These are phyloP conservation scores for Saturnispora besseyi DNA, from an alignment of 805 yeast species.

Conservation along the genomic window DNA sequence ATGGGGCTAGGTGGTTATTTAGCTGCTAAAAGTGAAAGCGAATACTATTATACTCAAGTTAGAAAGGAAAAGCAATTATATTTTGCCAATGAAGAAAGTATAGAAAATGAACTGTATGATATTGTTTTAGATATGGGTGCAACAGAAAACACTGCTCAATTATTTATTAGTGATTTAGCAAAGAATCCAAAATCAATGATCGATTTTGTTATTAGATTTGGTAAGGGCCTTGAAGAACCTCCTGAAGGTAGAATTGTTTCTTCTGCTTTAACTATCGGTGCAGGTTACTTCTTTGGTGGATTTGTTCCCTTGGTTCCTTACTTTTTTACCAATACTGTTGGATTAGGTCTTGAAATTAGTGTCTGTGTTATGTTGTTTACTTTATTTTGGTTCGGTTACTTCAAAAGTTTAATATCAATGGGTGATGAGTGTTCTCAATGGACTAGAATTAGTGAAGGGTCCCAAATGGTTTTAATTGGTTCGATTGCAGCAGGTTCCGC, in stretches of 20 bases:
- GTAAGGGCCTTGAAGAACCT: slow-evolving; percentile 92
- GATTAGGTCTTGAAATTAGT: slow-evolving; percentile 65
- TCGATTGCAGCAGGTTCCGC: slow-evolving; percentile 98
- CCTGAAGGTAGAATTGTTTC: slow-evolving; percentile 84
- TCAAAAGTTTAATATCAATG: slow-evolving; percentile 77
- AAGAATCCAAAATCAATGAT: slow-evolving; percentile 69
- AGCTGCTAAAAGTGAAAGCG: slow-evolving; percentile 86
- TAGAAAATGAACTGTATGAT: slow-evolving; percentile 75
- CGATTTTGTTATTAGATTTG: slow-evolving; percentile 79
- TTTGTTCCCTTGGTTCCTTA: slow-evolving; percentile 86
- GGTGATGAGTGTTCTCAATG: slow-evolving; percentile 61
- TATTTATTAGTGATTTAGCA: slow-evolving; percentile 72
- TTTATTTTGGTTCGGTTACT: slow-evolving; percentile 75
- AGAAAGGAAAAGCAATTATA: slow-evolving; percentile 60
- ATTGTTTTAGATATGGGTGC: slow-evolving; percentile 68
- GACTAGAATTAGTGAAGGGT: slow-evolving; percentile 65
- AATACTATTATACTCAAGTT: slow-evolving; percentile 64
- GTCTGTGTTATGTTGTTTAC: slow-evolving; percentile 79
- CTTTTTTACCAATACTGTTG: slow-evolving; percentile 71
- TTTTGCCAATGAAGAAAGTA: slow-evolving; percentile 52
- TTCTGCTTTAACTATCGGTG: slow-evolving; percentile 84
- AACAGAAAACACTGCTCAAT: slow-evolving; percentile 61
- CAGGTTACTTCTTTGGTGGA: slow-evolving; percentile 85
- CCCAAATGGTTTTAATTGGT: slow-evolving; percentile 90
- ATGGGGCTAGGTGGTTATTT: slow-evolving; percentile 97